Conservation (phyloP, 495 filamentous ascomycete species). For the Aspergillus haitiensis region DNA sequence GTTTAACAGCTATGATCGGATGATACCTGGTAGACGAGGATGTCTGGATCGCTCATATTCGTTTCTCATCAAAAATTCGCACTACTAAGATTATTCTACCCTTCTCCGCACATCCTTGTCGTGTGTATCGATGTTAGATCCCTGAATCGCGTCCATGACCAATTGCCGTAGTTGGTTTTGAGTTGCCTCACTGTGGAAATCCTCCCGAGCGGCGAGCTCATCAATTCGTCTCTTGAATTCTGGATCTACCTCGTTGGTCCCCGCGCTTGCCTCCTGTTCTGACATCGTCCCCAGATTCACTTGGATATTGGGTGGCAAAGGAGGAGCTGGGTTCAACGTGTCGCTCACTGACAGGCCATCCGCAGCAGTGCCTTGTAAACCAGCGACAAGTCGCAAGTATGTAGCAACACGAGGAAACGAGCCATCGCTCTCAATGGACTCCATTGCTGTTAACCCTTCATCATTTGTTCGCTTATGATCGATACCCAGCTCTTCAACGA, state of each 20-base stretch:
- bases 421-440: constrained; percentile 69
- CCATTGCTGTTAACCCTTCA: constrained; percentile 67
- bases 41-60: background rate
- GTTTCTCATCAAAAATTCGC: background rate
- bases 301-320: constrained; percentile 64
- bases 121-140: constrained; percentile 46
- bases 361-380: constrained; percentile 27
- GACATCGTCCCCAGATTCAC: constrained; percentile 67
- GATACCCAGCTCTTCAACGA: constrained; percentile 79
- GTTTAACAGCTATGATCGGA: too few species aligned
- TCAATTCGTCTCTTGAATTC: constrained; percentile 75
- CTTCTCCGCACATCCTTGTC: constrained; percentile 64
- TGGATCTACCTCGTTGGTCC: constrained; percentile 57
- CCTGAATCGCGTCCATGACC: constrained; percentile 67
- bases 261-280: constrained; percentile 54
- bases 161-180: constrained; percentile 68
- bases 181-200: constrained; percentile 69
- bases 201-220: constrained; percentile 67
- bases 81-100: constrained; percentile 46
- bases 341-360: constrained; percentile 27
- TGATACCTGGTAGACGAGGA: too few species aligned
- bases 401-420: constrained; percentile 67
- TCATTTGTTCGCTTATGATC: constrained; percentile 60
- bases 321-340: constrained; percentile 45
- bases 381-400: constrained; percentile 59